Percentiles rank a stretch among this genome's conserved stretches.
Evolutionary conservation across 768 basidiomycete species (phyloP).

Genomic region (Suillus variegatus): DNA sequence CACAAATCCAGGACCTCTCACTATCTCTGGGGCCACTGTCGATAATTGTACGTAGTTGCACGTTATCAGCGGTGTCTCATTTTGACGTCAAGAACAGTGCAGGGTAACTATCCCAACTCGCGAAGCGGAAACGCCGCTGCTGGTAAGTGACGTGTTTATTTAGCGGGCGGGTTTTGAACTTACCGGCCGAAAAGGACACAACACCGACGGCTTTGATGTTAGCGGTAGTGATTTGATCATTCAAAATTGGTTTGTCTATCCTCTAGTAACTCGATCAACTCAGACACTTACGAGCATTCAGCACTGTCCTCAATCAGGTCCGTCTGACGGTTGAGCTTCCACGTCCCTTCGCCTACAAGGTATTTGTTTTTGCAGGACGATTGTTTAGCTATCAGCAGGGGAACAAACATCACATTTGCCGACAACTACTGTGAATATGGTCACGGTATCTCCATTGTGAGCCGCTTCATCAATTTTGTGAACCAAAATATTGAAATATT

Average conservation of each 20-base stretch:
- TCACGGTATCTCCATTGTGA: slow-evolving; percentile 62
- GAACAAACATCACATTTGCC: slow-evolving; percentile 47
- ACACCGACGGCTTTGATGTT: slow-evolving; percentile 55
- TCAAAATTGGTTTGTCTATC: slow-evolving; percentile 17
- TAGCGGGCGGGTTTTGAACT: background rate
- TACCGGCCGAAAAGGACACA: slow-evolving; percentile 34
- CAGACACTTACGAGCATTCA: slow-evolving; percentile 6
- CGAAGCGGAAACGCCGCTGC: slow-evolving; percentile 50
- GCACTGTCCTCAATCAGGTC: slow-evolving; percentile 28
- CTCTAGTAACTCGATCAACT: background rate
- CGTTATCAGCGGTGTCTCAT: background rate
- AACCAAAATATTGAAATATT: background rate
- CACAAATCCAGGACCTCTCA: slow-evolving; percentile 28
- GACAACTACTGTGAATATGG: slow-evolving; percentile 57
- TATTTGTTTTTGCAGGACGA: slow-evolving; percentile 46
- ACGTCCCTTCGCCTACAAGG: background rate
- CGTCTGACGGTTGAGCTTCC: background rate
- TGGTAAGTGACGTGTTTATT: slow-evolving; percentile 28
- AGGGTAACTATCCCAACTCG: slow-evolving; percentile 52
- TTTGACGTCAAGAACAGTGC: slow-evolving; percentile 35
- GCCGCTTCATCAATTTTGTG: slow-evolving; percentile 1
- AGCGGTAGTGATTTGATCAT: slow-evolving; percentile 39
- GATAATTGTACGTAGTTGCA: slow-evolving; percentile 52
- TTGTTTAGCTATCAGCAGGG: slow-evolving; percentile 55
- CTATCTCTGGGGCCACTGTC: slow-evolving; percentile 49